phyloP scores from a whole-genome alignment of 441 rosid species.

The Arabidopsis lyrata region DNA sequence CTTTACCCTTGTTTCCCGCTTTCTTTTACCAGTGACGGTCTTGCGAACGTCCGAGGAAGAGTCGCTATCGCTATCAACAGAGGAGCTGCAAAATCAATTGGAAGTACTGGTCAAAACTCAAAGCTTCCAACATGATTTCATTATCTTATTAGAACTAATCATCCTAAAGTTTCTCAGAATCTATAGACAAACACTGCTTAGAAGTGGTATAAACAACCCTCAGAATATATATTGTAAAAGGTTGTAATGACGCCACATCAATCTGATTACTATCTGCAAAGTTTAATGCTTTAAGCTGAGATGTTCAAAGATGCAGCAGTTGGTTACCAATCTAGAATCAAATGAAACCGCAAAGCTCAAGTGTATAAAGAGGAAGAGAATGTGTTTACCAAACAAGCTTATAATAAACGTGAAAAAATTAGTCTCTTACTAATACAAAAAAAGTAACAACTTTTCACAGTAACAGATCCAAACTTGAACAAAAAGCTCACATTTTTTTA shows the following conservation, averaged over 20 bases:
- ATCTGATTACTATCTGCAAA: constrained; percentile 20
- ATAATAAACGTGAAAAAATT: constrained; percentile 1
- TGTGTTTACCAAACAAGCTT: constrained; percentile 18
- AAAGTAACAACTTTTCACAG: constrained; percentile 23
- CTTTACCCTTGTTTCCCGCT: constrained; percentile 56
- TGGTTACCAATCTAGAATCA: not conserved
- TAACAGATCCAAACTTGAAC: constrained; percentile 27
- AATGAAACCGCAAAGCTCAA: not conserved
- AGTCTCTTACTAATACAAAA: not conserved
- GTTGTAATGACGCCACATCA: constrained; percentile 22
- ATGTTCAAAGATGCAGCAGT: constrained; percentile 12
- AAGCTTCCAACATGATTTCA: constrained; percentile 7
- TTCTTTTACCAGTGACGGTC: constrained; percentile 52
- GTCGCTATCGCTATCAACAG: constrained; percentile 47
- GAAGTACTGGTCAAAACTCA: not conserved
- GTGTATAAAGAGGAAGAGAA: not conserved
- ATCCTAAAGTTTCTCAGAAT: constrained; percentile 3
- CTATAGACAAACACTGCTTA: not conserved
- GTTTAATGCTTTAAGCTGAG: constrained; percentile 3
- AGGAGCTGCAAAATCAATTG: constrained; percentile 51
- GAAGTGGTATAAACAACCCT: constrained; percentile 22
- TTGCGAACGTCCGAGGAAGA: constrained; percentile 37
- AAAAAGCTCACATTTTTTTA: constrained; percentile 1
- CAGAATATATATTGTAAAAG: constrained; percentile 15
- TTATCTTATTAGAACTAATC: not conserved